Evolutionary conservation across 2,329 filamentous ascomycete genomes (phyloP).

Genomic region (Thelonectria rubi): DNA sequence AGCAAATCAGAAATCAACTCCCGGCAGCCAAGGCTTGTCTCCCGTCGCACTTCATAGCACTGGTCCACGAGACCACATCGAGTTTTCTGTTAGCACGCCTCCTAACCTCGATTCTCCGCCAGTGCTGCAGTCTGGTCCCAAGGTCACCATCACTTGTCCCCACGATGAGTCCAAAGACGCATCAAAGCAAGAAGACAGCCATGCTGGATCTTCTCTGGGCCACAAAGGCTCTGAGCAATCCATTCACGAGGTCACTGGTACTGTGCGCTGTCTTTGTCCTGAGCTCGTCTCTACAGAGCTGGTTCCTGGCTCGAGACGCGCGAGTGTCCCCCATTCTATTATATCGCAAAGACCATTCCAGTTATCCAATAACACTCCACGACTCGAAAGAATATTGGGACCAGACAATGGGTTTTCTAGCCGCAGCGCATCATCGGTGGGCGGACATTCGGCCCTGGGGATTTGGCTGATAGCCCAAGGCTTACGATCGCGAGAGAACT

Average conservation of each 20-base stretch:
- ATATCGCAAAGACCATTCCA: slow-evolving; percentile 30
- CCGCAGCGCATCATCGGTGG: slow-evolving; percentile 43
- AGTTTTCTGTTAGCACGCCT: slow-evolving; percentile 49
- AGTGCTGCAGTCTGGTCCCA: slow-evolving; percentile 8
- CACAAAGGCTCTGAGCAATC: neutral
- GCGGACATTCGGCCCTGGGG: slow-evolving; percentile 48
- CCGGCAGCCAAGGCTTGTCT: slow-evolving; percentile 38
- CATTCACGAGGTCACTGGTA: slow-evolving; percentile 9
- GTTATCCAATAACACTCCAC: slow-evolving; percentile 30
- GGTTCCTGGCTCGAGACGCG: slow-evolving; percentile 5
- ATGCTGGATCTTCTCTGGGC: neutral
- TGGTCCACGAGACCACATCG: slow-evolving; percentile 60
- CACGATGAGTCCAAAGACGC: neutral
- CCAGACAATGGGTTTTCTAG: slow-evolving; percentile 43
- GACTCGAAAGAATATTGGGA: slow-evolving; percentile 35
- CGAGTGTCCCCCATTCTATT: slow-evolving; percentile 18
- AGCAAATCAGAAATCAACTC: slow-evolving; percentile 40
- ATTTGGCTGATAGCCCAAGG: slow-evolving; percentile 51
- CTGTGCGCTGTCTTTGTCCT: slow-evolving; percentile 13
- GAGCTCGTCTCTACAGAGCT: slow-evolving; percentile 5
- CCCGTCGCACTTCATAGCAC: slow-evolving; percentile 44
- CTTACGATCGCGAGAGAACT: slow-evolving; percentile 42
- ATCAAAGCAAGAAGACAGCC: neutral
- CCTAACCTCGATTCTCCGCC: slow-evolving; percentile 10
- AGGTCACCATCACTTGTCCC: slow-evolving; percentile 3